These are phyloP conservation scores for Phytophthora kernoviae DNA, from an alignment of 352 stramenopile genomes.

Conservation along the genomic window DNA sequence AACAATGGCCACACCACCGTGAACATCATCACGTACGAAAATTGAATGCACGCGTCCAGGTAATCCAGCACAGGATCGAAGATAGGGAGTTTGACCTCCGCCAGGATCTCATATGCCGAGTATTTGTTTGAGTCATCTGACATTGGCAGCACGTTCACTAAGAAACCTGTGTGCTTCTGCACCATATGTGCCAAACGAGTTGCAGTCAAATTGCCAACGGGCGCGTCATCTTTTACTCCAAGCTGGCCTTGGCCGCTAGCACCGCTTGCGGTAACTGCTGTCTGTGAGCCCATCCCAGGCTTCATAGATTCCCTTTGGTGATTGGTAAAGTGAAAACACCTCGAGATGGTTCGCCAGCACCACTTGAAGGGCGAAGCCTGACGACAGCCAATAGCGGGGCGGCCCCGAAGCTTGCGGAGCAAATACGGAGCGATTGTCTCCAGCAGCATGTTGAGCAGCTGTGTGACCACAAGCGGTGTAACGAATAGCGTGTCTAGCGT, in stretches of 20 bases:
- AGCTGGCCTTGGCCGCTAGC: conserved; percentile 7
- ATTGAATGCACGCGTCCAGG: conserved; percentile 88
- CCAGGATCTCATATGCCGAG: conserved; percentile 86
- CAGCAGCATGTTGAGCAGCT: conserved; percentile 89
- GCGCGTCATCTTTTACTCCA: conserved; percentile 24
- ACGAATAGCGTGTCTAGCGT: conserved; percentile 90
- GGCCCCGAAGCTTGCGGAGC: conserved; percentile 76
- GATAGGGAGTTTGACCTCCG: conserved; percentile 78
- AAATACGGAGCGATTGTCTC: conserved; percentile 88
- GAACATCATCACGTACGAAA: conserved; percentile 92
- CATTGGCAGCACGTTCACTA: conserved; percentile 63
- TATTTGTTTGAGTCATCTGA: conserved; percentile 89
- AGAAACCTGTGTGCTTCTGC: conserved; percentile 71
- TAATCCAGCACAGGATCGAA: conserved; percentile 90
- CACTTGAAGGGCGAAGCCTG: conserved; percentile 64
- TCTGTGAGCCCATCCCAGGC: conserved; percentile 12
- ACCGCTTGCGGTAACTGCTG: conserved; percentile 11
- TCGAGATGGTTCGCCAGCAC: conserved; percentile 51
- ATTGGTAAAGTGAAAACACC: conserved; percentile 41
- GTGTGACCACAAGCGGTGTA: conserved; percentile 86
- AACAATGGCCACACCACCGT: conserved; percentile 89
- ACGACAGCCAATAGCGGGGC: conserved; percentile 64
- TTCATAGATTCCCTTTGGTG: conserved; percentile 19
- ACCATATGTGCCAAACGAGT: conserved; percentile 70
- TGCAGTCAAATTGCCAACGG: conserved; percentile 56